Base-by-base conservation (phyloP, 2,329 filamentous ascomycete genomes). In the Chaetomiaceae sp. region DNA sequence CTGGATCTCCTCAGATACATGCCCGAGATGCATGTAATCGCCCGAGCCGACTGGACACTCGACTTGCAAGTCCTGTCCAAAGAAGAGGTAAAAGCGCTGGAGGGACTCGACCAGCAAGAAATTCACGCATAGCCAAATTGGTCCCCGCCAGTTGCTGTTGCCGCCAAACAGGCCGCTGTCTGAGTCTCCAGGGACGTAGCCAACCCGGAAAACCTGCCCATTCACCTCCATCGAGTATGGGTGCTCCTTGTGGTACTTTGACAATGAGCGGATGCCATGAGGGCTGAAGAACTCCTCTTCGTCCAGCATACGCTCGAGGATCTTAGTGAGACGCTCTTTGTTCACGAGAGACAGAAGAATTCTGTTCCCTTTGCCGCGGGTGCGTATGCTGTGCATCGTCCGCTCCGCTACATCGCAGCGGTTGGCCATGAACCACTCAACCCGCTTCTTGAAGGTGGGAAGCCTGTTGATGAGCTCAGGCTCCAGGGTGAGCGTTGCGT, bases 91-190 rank as follows among this genome's bases (percentile, higher is more conserved):
- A 76, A 95, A 97, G 29, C 92, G 81, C 64, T 96, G 88, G n/a
- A 96, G 80, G 6, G 91, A 92, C 69, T 97, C 92, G 36, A 97
- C 87, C 13, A 97, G 80, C 48, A 97, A 73, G 73, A 96, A 96
- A 72, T 97, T 97, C 73, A 96, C 90, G 58, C 90, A 94, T 44
- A 96, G 79, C 92, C 92, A 97, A 62, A 96, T 92, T 0, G 94
- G 92, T 1, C 87, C 92, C 73, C 92, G 84, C 92, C 92, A 97
- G 71, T 97, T 97, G 70, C 90, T 96, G 79, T 97, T 97, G 61
- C 92, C 92, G 48, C 92, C 92, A 65, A 97, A 97, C 5, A 97
- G 80, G 3, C 90, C 89, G 64, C 89, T 96, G 72, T 97, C 91
- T 0, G 92, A 96, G 67, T 97, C 92, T n/a, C 92, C 94, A 1